Evolutionary conservation across 768 basidiomycete species (phyloP).

Genomic region (Mycena maculata): DNA sequence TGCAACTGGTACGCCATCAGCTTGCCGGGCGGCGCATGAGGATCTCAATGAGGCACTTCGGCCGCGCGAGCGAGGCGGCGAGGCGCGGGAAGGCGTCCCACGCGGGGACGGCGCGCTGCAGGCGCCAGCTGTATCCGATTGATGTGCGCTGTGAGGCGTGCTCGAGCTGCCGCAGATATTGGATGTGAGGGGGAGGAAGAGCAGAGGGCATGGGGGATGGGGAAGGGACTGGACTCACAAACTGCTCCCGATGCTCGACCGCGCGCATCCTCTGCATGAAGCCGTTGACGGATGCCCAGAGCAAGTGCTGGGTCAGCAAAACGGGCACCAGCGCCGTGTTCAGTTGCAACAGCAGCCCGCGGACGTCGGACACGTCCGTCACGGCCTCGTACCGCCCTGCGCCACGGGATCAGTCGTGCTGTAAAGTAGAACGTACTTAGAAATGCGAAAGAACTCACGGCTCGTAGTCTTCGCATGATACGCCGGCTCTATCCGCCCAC

Average conservation of each 20-base stretch:
- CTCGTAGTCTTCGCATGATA: slow-evolving; percentile 13
- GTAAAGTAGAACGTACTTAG: no score
- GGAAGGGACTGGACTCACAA: background rate
- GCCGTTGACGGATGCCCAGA: slow-evolving; percentile 17
- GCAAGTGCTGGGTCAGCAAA: background rate
- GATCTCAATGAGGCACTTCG: slow-evolving; percentile 1
- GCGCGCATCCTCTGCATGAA: slow-evolving; percentile 16
- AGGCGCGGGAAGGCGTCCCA: slow-evolving; percentile 9
- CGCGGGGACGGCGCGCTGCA: slow-evolving; percentile 1
- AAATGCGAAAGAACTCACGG: slow-evolving; percentile 4
- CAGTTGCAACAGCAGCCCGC: slow-evolving; percentile 13
- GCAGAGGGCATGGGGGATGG: no score
- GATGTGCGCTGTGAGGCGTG: slow-evolving; percentile 6
- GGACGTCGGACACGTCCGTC: slow-evolving; percentile 18
- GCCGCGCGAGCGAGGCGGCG: slow-evolving; percentile 13
- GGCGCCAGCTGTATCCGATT: slow-evolving; percentile 7
- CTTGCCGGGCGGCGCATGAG: slow-evolving; percentile 6
- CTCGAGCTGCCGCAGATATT: slow-evolving; percentile 9
- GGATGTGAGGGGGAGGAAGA: background rate
- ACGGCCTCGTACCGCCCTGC: slow-evolving; percentile 17
- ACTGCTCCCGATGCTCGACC: slow-evolving; percentile 14
- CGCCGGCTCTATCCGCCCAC: slow-evolving; percentile 16
- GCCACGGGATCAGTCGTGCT: background rate
- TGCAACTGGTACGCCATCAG: slow-evolving; percentile 17
- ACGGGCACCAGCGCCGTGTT: slow-evolving; percentile 10